These are phyloP conservation scores for Peniophora sp. DNA, from an alignment of 1,284 basidiomycete species.

Conservation along the genomic window DNA sequence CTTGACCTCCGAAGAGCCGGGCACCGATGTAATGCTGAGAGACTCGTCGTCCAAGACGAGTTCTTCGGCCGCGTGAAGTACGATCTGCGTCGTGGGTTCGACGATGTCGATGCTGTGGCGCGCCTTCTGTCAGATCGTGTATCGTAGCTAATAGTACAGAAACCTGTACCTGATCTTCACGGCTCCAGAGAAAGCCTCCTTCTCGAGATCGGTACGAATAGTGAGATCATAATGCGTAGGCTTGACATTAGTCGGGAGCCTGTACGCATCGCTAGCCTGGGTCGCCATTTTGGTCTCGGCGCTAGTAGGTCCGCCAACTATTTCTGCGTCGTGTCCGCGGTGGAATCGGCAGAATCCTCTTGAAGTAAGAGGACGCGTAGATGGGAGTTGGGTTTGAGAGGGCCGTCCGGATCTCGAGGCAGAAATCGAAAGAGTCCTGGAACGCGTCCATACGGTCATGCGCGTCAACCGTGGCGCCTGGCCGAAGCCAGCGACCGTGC, in stretches of 20 bases:
- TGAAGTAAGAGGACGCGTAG: no score
- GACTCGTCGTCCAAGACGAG: constrained; percentile 65
- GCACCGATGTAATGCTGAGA: constrained; percentile 25
- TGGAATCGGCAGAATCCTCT: no score
- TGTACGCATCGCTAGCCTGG: constrained; percentile 38
- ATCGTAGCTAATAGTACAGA: not conserved
- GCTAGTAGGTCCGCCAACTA: no score
- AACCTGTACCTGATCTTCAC: constrained; percentile 60
- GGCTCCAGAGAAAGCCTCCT: constrained; percentile 69
- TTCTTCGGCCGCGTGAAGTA: constrained; percentile 61
- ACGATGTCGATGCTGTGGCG: constrained; percentile 58
- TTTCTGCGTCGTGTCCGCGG: no score
- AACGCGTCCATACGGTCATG: no score
- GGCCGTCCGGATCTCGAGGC: no score
- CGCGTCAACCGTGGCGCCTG: no score
- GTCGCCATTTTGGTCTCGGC: no score
- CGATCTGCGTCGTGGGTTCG: constrained; percentile 56
- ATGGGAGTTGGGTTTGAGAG: no score
- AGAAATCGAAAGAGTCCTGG: no score
- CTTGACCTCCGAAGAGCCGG: constrained; percentile 47
- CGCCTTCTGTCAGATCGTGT: not conserved
- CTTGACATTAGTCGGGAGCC: constrained; percentile 69
- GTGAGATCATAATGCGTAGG: constrained; percentile 82
- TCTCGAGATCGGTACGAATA: constrained; percentile 78
- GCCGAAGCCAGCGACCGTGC: no score